phyloP scores from a whole-genome alignment of 345 rosid species.

The Citrus hindsii region DNA sequence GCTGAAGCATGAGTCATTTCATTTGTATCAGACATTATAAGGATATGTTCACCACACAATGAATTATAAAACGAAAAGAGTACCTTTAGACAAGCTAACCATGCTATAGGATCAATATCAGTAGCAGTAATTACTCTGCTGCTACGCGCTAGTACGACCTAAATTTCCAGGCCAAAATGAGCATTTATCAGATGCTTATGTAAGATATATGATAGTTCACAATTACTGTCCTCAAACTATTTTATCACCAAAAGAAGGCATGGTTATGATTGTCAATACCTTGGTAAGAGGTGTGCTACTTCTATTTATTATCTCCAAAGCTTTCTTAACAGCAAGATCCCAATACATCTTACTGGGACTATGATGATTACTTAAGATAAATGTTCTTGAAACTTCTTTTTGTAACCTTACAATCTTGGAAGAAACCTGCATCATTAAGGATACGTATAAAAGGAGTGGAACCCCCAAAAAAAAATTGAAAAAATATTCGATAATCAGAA shows the following conservation, averaged over 20 bases:
- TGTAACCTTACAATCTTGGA: conserved; percentile 36
- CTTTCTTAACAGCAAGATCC: conserved; percentile 60
- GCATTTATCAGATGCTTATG: not conserved
- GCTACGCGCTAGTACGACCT: conserved; percentile 93
- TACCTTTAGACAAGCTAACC: conserved; percentile 87
- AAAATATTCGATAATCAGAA: not conserved
- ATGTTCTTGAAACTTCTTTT: conserved; percentile 43
- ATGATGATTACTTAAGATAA: conserved; percentile 58
- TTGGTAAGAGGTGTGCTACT: conserved; percentile 53
- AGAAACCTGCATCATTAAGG: conserved; percentile 45
- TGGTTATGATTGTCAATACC: conserved; percentile 30
- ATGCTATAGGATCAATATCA: conserved; percentile 69
- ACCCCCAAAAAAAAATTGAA: not conserved
- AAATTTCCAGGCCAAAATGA: conserved; percentile 17
- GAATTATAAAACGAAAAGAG: not conserved
- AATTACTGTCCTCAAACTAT: not conserved
- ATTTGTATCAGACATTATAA: not conserved
- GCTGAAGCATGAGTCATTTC: conserved; percentile 16
- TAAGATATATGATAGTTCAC: not conserved
- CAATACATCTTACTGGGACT: conserved; percentile 52
- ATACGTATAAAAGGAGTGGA: not conserved
- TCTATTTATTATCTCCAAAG: conserved; percentile 53
- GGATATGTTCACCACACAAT: conserved; percentile 3
- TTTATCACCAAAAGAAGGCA: not conserved
- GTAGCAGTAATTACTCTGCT: conserved; percentile 62